Conservation (phyloP, 441 rosid genomes). For the Adansonia gregorii region DNA sequence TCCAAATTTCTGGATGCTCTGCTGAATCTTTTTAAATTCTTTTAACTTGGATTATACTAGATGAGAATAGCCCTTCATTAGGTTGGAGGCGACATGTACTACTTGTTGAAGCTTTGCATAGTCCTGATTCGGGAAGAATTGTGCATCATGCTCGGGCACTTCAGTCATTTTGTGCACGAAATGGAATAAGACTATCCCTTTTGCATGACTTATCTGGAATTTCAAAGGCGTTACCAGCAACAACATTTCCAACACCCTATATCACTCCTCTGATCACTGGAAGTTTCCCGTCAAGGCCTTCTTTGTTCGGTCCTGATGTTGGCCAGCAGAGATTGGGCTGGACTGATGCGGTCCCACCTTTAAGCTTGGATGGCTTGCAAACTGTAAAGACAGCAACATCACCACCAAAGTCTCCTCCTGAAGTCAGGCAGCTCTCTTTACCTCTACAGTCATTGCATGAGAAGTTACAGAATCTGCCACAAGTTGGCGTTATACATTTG, state of each 20-base stretch:
- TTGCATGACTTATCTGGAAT: conserved; percentile 61
- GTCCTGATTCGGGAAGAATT: conserved; percentile 82
- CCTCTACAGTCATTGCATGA: conserved; percentile 79
- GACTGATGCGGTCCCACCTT: conserved; percentile 89
- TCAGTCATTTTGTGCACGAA: conserved; percentile 76
- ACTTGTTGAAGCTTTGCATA: conserved; percentile 91
- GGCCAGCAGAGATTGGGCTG: conserved; percentile 67
- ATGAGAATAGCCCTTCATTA: conserved; percentile 65
- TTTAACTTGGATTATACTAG: conserved; percentile 46
- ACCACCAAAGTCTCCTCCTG: conserved; percentile 62
- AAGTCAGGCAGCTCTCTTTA: conserved; percentile 65
- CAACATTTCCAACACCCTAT: conserved; percentile 81
- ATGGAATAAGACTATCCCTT: conserved; percentile 69
- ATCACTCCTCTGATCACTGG: conserved; percentile 82
- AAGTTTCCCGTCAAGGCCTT: conserved; percentile 91
- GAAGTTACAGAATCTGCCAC: conserved; percentile 85
- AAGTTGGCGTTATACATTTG: conserved; percentile 89
- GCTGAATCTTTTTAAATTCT: conserved; percentile 31
- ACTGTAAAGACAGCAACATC: conserved; percentile 58
- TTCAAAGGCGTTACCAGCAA: conserved; percentile 53
- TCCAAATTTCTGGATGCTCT: conserved; percentile 17
- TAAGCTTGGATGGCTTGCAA: conserved; percentile 80
- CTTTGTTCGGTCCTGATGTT: conserved; percentile 78
- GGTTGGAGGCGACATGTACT: conserved; percentile 95
- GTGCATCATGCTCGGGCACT: conserved; percentile 88